Percentiles rank a stretch among this genome's conserved stretches.
phyloP scores from a whole-genome alignment of 495 filamentous ascomycete genomes.

The Aspergillus kassunensis region DNA sequence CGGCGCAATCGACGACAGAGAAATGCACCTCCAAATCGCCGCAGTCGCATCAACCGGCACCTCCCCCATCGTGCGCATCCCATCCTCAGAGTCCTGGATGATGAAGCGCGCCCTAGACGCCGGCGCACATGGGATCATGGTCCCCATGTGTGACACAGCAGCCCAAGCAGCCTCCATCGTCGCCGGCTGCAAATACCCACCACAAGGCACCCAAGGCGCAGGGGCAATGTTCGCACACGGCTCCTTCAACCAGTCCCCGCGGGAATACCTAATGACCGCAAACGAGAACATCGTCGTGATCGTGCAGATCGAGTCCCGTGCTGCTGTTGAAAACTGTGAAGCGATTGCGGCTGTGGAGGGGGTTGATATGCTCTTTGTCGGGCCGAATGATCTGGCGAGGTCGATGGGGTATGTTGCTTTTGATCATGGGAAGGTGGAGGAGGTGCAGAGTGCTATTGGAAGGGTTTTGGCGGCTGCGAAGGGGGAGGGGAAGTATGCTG shows the following conservation, averaged over 20 bases:
- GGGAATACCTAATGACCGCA: slow-evolving; percentile 18
- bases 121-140: slow-evolving; percentile 61
- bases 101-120: slow-evolving; percentile 70
- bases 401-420: slow-evolving; percentile 24
- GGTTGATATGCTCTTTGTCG: slow-evolving; percentile 57
- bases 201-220: slow-evolving; percentile 58
- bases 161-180: slow-evolving; percentile 41
- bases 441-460: slow-evolving; percentile 29
- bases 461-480: slow-evolving; percentile 29
- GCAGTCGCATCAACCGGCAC: slow-evolving; percentile 58
- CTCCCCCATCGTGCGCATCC: slow-evolving; percentile 60
- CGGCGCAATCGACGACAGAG: slow-evolving; percentile 26
- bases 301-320: slow-evolving; percentile 44
- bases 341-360: slow-evolving; percentile 34
- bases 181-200: slow-evolving; percentile 62
- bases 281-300: slow-evolving; percentile 34
- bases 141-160: slow-evolving; percentile 17
- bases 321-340: slow-evolving; percentile 44
- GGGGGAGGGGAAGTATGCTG: slow-evolving; percentile 33
- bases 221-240: slow-evolving; percentile 49
- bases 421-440: slow-evolving; percentile 25
- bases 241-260: slow-evolving; percentile 34
- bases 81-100: slow-evolving; percentile 65
- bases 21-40: slow-evolving; percentile 35
- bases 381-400: slow-evolving; percentile 51